Evolutionary conservation across 1,139 yeast genomes (phyloP).

Genomic region (Blastobotrys illinoisensis): DNA sequence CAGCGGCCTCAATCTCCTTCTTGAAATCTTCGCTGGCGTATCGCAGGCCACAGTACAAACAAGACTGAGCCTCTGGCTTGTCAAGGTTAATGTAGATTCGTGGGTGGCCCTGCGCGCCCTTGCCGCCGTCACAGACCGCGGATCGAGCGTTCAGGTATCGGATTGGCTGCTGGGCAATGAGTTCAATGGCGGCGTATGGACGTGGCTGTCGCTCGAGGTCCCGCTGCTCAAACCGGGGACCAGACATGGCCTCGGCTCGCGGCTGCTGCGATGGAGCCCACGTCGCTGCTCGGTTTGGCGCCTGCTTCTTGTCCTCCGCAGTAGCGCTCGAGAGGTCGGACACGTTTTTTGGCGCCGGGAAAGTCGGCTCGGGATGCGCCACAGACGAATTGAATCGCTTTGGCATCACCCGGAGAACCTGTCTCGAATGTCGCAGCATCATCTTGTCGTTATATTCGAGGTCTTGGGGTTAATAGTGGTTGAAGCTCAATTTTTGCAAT

Average conservation of each 20-base stretch:
- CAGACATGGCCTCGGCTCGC: conserved; percentile 52
- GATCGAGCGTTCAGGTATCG: conserved; percentile 54
- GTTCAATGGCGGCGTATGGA: conserved; percentile 80
- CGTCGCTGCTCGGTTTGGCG: conserved; percentile 65
- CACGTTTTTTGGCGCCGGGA: conserved; percentile 6
- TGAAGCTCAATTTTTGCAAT: conserved; percentile 4
- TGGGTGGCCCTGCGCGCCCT: conserved; percentile 78
- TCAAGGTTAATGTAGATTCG: conserved; percentile 77
- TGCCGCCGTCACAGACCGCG: conserved; percentile 85
- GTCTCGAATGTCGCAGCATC: conserved; percentile 8
- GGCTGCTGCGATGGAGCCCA: conserved; percentile 72
- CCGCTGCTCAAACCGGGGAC: conserved; percentile 69
- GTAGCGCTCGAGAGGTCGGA: conserved; percentile 6
- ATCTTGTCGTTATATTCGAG: conserved; percentile 4
- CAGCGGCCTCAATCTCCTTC: conserved; percentile 18
- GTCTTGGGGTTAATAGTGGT: conserved; percentile 4
- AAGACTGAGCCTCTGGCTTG: conserved; percentile 62
- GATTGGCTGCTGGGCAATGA: conserved; percentile 71
- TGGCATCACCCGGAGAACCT: conserved; percentile 2
- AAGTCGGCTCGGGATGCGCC: not conserved
- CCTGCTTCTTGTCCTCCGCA: conserved; percentile 41
- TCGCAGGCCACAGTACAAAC: conserved; percentile 58
- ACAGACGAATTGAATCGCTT: conserved; percentile 7
- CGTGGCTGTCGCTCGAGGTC: conserved; percentile 65
- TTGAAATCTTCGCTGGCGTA: conserved; percentile 17